Percentiles rank a stretch among this genome's conserved stretches.
These are phyloP conservation scores for Xylaria telfairii DNA, from an alignment of 495 filamentous ascomycete genomes.

Conservation along the genomic window DNA sequence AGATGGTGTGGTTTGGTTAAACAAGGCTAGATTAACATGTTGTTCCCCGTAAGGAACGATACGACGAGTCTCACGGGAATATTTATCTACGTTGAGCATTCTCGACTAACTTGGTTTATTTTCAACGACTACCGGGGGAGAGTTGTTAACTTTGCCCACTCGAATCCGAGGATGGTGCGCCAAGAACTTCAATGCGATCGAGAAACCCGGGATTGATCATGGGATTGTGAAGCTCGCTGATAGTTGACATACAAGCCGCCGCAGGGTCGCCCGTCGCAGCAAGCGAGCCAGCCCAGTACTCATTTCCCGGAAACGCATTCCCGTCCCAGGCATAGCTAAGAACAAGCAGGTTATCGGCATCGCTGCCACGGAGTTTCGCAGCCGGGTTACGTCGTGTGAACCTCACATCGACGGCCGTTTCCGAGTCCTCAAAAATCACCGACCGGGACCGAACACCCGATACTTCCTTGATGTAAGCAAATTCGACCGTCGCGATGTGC, in stretches of 20 bases:
- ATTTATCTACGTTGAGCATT: background rate
- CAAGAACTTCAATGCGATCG: conserved; percentile 25
- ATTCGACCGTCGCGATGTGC: conserved; percentile 30
- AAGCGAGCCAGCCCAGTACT: conserved; percentile 44
- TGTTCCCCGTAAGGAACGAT: background rate
- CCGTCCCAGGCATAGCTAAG: conserved; percentile 49
- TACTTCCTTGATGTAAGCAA: conserved; percentile 24
- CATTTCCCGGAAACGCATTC: conserved; percentile 47
- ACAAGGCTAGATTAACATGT: background rate
- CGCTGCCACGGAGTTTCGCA: conserved; percentile 30
- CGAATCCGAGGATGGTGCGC: background rate
- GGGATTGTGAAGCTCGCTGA: conserved; percentile 46
- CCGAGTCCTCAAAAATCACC: background rate
- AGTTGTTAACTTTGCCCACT: background rate
- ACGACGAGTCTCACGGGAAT: background rate
- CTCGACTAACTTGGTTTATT: no score
- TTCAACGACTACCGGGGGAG: background rate
- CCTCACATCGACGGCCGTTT: conserved; percentile 31
- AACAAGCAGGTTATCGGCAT: conserved; percentile 38
- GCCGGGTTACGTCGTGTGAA: conserved; percentile 44
- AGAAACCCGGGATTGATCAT: conserved; percentile 34
- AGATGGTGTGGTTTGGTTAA: background rate
- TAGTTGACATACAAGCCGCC: conserved; percentile 47
- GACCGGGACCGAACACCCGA: background rate
- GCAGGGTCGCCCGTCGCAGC: conserved; percentile 43